These are phyloP conservation scores for Raffaelea ambrosiae DNA, from an alignment of 2,329 filamentous ascomycete species.

Conservation along the genomic window DNA sequence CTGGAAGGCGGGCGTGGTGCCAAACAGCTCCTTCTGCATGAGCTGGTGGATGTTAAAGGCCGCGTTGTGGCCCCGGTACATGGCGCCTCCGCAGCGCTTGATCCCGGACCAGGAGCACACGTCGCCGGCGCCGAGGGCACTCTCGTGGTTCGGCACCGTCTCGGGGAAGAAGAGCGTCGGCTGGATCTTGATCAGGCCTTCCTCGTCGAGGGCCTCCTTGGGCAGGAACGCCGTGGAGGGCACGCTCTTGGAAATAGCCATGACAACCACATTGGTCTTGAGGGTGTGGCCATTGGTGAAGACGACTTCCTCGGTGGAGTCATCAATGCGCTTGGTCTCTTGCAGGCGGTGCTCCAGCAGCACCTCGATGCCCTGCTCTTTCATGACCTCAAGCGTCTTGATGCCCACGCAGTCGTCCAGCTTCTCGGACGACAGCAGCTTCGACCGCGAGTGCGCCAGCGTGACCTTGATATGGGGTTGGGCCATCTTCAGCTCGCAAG, in stretches of 20 bases:
- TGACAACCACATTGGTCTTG: conserved; percentile 56
- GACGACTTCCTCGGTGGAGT: conserved; percentile 34
- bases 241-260: conserved; percentile 55
- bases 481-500: conserved; percentile 63
- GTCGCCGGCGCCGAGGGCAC: conserved; percentile 65
- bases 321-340: conserved; percentile 34
- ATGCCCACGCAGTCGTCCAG: conserved; percentile 63
- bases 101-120: conserved; percentile 65
- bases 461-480: conserved; percentile 59
- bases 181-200: conserved; percentile 55
- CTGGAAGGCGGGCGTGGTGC: conserved; percentile 33
- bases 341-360: conserved; percentile 53
- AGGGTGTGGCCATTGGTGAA: conserved; percentile 54
- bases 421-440: conserved; percentile 64
- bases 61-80: conserved; percentile 61
- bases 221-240: conserved; percentile 59
- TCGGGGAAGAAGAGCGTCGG: conserved; percentile 46
- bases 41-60: conserved; percentile 60
- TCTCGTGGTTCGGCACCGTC: conserved; percentile 44
- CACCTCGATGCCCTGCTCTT: conserved; percentile 55
- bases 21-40: conserved; percentile 37
- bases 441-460: conserved; percentile 63
- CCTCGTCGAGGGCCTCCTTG: conserved; percentile 31
- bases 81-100: conserved; percentile 69
- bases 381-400: conserved; percentile 46